A percentile compares a stretch with the other conserved stretches of the same genome.
phyloP scores from a whole-genome alignment of 176 grass and related monocot species.

The Luzula sylvatica region DNA sequence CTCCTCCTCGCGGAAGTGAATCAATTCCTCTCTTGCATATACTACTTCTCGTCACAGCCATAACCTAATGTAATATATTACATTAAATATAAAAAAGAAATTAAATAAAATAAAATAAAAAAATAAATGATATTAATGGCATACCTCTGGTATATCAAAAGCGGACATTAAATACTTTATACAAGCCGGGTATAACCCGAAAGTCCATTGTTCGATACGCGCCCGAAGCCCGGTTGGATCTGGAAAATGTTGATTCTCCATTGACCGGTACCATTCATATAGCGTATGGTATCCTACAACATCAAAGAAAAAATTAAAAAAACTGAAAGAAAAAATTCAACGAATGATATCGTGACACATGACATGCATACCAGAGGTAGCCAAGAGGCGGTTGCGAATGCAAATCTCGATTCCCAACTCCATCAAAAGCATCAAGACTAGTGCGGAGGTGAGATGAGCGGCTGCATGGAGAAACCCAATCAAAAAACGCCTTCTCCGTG shows the following conservation, averaged over 20 bases:
- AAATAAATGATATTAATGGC: no score
- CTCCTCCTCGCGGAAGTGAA: constrained; percentile 66
- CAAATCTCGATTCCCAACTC: constrained; percentile 98
- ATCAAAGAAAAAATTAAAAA: background rate
- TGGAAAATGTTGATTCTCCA: constrained; percentile 89
- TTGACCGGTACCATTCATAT: constrained; percentile 90
- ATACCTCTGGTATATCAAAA: constrained; percentile 93
- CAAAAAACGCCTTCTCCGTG: constrained; percentile 60
- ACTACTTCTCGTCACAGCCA: constrained; percentile 74
- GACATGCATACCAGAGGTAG: constrained; percentile 74
- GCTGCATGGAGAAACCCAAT: constrained; percentile 86
- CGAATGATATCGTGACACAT: background rate
- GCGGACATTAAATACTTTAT: constrained; percentile 99
- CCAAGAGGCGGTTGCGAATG: constrained; percentile 75
- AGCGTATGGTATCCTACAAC: constrained; percentile 86
- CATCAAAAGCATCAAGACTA: constrained; percentile 89
- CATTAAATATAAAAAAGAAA: background rate
- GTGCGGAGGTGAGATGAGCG: constrained; percentile 79
- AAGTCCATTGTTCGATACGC: constrained; percentile 81
- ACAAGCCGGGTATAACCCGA: constrained; percentile 92
- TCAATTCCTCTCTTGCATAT: constrained; percentile 87
- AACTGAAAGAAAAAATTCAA: background rate
- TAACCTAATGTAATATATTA: constrained; percentile 42
- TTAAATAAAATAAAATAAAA: no score
- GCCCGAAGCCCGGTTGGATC: constrained; percentile 68